Evolutionary conservation across 2,329 filamentous ascomycete species (phyloP).

Genomic region (Paecilomyces formosus): DNA sequence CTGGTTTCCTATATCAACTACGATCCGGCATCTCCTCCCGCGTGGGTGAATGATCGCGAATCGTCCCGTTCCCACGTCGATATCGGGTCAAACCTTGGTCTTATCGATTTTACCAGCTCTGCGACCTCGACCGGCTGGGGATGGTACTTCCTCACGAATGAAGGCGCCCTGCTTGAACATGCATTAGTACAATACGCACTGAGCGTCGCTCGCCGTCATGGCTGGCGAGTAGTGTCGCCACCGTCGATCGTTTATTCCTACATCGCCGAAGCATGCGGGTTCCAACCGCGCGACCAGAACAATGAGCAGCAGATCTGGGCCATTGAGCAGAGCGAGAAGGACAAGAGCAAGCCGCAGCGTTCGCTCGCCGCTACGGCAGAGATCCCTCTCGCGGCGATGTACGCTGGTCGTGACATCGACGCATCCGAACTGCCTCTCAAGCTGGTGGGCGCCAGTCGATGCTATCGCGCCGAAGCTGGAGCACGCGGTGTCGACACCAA

Average conservation of each 20-base stretch:
- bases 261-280: slow-evolving; percentile 85
- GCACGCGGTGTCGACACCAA: slow-evolving; percentile 85
- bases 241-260: slow-evolving; percentile 89
- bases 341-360: slow-evolving; percentile 60
- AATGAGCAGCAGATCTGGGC: slow-evolving; percentile 89
- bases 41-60: slow-evolving; percentile 20
- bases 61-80: slow-evolving; percentile 65
- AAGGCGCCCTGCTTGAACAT: slow-evolving; percentile 89
- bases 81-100: slow-evolving; percentile 74
- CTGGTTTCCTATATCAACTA: slow-evolving; percentile 75
- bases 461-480: slow-evolving; percentile 91
- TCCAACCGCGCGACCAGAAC: slow-evolving; percentile 83
- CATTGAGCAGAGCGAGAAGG: slow-evolving; percentile 59
- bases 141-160: slow-evolving; percentile 94
- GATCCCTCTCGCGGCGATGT: slow-evolving; percentile 88
- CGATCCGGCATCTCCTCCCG: slow-evolving; percentile 42
- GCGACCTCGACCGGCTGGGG: slow-evolving; percentile 87
- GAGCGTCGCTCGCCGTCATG: slow-evolving; percentile 59
- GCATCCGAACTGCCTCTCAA: slow-evolving; percentile 64
- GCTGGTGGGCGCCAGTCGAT: slow-evolving; percentile 77
- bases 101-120: slow-evolving; percentile 83
- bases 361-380: slow-evolving; percentile 85
- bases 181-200: slow-evolving; percentile 84
- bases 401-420: slow-evolving; percentile 64
- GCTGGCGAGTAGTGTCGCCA: slow-evolving; percentile 75